Base-by-base conservation (phyloP, 139 green algal species). In the Zygnema circumcarinatum region DNA sequence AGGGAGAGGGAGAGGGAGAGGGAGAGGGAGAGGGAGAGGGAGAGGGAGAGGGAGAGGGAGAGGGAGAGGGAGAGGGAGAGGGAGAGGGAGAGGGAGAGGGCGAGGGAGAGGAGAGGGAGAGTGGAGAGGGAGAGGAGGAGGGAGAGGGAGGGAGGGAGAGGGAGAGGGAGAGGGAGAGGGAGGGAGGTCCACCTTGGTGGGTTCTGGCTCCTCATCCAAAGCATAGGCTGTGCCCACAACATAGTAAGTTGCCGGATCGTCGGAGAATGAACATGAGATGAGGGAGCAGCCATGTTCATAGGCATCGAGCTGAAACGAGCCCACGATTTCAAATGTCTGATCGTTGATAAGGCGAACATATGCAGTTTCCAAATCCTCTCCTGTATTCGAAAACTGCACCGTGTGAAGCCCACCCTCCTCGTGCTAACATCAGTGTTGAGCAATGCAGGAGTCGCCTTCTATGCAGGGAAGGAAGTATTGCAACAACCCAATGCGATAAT, bases 151-250 rank as follows among this genome's bases (percentile, higher is more conserved):
- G n/a, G n/a, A n/a, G n/a, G n/a, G n/a, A n/a, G n/a, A n/a, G n/a
- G n/a, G n/a, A n/a, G n/a, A n/a, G n/a, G n/a, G n/a, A n/a, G n/a
- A n/a, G n/a, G n/a, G n/a, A n/a, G n/a, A n/a, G n/a, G n/a, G n/a
- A n/a, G n/a, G n/a, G n/a, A n/a, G n/a, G n/a, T n/a, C n/a, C n/a
- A 90, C 86, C 89, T 94, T 94, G 33, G 88, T 94, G n/a, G 96
- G 96, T 88, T 99, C 97, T 0, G 80, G 22, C 87, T 99, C 97
- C 0, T 96, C 92, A 0, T 92, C 92, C 0, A 91, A 67, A 1
- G 93, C 62, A 33, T 85, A 92, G 16, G 89, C 92, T 1, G 96
- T 98, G 36, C 97, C 97, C n/a, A 98, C 93, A 0, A 96, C 86
- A 85, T 93, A 98, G 85, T 95, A 97, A 22, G 38, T 22, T 2